Evolutionary conservation across 2,329 filamentous ascomycete species (phyloP), one percentile per base, ranked within the genome.

Genomic region (Pseudogymnoascus sp.): DNA sequence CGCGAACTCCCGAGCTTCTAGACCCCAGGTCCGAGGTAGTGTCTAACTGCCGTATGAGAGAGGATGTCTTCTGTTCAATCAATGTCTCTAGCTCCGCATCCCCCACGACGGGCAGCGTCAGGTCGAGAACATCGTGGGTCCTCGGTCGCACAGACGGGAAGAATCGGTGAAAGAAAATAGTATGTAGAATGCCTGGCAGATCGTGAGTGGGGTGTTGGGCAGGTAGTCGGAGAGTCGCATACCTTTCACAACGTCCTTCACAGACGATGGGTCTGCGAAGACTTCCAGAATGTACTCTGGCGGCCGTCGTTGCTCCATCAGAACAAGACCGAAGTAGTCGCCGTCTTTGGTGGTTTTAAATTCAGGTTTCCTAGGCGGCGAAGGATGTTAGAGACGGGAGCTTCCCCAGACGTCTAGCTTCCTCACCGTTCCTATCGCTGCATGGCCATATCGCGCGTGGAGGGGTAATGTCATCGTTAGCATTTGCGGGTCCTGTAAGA

Each of bases 111-210:
- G 94, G 92, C 28, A 97, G 84, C 34, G 91, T 92, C 64, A 96
- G 82, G 75, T 96, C 92, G 66, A 97, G 86, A 65, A 97, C 86
- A 71, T 97, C 92, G 76, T 91, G 87, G 65, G 90, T 91, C 65
- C 85, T 83, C 5, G 94, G 93, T 41, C 84, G 79, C 68, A 97
- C 83, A 62, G 90, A 87, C 62, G 91, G 91, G 79, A 97, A 97
- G 83, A 93, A 96, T 71, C 94, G 89, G 78, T 97, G 92, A 82
- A 97, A 97, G 84, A 97, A 99, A 74, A 97, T 97, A 58, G 92
- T 95, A 74, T 97, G 92, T 58, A 97, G 83, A 73, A 97, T 89
- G 65, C 89, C 93, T 96, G 69, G 37, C 18, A 22, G 57, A 61
- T 50, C n/a, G 43, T 43, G 57, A 62, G 37, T 57, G 57, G 30